phyloP scores from a whole-genome alignment of 768 basidiomycete species.

The Russula olivacea region DNA sequence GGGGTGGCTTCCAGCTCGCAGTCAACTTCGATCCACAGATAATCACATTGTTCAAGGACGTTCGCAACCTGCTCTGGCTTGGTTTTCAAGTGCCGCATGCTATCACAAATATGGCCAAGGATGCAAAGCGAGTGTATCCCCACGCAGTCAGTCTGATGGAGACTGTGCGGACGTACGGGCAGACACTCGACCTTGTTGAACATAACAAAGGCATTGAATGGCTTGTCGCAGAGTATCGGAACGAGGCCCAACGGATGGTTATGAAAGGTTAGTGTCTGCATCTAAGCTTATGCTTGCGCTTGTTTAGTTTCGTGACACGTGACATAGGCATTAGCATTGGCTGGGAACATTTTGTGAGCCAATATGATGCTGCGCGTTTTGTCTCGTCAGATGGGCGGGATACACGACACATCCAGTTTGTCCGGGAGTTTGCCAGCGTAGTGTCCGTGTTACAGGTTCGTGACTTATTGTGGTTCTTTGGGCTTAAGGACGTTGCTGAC shows the following conservation, averaged over 20 bases:
- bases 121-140: slow-evolving; percentile 96
- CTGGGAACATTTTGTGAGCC: slow-evolving; percentile 96
- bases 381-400: slow-evolving; percentile 74
- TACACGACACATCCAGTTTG: slow-evolving; percentile 87
- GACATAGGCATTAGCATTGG: slow-evolving; percentile 82
- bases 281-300: background rate
- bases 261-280: slow-evolving; percentile 58
- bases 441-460: slow-evolving; percentile 83
- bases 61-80: slow-evolving; percentile 91
- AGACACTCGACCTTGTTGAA: slow-evolving; percentile 89
- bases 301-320: background rate
- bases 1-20: slow-evolving; percentile 77
- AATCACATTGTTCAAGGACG: slow-evolving; percentile 98
- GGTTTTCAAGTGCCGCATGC: slow-evolving; percentile 94
- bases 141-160: slow-evolving; percentile 99
- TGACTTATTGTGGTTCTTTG: background rate
- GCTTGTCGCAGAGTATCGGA: slow-evolving; percentile 90
- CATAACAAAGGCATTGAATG: slow-evolving; percentile 88
- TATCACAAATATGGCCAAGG: slow-evolving; percentile 95
- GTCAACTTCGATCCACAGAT: slow-evolving; percentile 99
- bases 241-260: slow-evolving; percentile 91
- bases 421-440: slow-evolving; percentile 90
- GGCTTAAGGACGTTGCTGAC: background rate
- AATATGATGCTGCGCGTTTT: slow-evolving; percentile 80
- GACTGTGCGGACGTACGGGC: slow-evolving; percentile 95